phyloP scores from a whole-genome alignment of 2,329 filamentous ascomycete genomes.

The Endoconidiophora laricicola region DNA sequence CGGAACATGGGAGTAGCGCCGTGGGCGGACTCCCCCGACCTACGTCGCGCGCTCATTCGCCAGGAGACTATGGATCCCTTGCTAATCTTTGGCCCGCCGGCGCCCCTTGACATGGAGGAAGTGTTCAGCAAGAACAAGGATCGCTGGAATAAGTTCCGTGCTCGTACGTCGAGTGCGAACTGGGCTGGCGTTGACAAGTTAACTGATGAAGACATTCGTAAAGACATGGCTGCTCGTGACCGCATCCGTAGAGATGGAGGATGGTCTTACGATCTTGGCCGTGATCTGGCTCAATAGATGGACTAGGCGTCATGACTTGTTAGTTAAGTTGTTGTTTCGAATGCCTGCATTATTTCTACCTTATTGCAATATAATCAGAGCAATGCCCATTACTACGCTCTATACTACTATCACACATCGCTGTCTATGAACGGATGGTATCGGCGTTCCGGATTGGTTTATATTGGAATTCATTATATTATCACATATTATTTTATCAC shows the following conservation, averaged over 20 bases:
- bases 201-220: constrained; percentile 73
- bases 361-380: too few species aligned
- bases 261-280: constrained; percentile 55
- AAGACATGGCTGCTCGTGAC: constrained; percentile 64
- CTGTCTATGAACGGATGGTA: too few species aligned
- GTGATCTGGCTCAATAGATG: constrained; percentile 24
- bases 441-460: too few species aligned
- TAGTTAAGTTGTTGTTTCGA: not conserved
- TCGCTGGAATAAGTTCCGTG: constrained; percentile 70
- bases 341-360: not conserved
- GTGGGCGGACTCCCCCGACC: constrained; percentile 80
- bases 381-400: too few species aligned
- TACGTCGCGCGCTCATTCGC: constrained; percentile 55
- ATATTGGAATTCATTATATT: too few species aligned
- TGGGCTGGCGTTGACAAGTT: constrained; percentile 72
- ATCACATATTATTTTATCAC: too few species aligned
- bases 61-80: constrained; percentile 80
- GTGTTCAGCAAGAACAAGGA: constrained; percentile 86
- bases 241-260: constrained; percentile 67
- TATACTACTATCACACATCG: too few species aligned
- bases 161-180: constrained; percentile 84
- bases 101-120: constrained; percentile 84
- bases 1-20: constrained; percentile 21
- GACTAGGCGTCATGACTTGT: not conserved
- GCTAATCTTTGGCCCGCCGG: constrained; percentile 75